Conservation (phyloP, 345 rosid genomes). For the Populus davidiana region DNA sequence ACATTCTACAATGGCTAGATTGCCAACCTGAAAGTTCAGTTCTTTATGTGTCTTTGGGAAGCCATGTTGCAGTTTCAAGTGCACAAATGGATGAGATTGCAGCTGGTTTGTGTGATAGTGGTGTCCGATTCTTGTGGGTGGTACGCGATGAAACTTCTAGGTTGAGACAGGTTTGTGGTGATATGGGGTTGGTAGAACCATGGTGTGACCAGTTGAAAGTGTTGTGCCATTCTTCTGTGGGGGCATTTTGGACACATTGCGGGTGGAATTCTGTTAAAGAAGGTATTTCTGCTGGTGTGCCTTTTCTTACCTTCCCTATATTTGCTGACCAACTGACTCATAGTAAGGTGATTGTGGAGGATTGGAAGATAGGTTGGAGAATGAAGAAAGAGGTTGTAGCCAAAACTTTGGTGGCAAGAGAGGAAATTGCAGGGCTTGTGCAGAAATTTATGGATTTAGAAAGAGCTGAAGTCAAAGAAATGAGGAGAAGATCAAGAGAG, state of each 20-base stretch:
- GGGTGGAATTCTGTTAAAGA: constrained; percentile 19
- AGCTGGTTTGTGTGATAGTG: neutral
- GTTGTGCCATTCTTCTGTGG: constrained; percentile 12
- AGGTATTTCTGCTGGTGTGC: constrained; percentile 9
- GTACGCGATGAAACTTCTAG: neutral
- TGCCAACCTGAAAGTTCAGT: constrained; percentile 15
- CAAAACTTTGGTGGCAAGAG: constrained; percentile 29
- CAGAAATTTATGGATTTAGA: constrained; percentile 12
- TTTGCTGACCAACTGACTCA: constrained; percentile 19
- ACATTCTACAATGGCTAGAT: constrained; percentile 13
- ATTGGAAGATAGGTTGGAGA: constrained; percentile 15
- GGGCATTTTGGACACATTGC: constrained; percentile 19
- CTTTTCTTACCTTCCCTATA: constrained; percentile 14
- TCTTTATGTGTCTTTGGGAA: constrained; percentile 13
- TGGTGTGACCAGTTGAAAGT: constrained; percentile 22
- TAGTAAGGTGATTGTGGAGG: constrained; percentile 38
- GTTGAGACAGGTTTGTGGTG: constrained; percentile 2
- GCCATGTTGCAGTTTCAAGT: constrained; percentile 9
- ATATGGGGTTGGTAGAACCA: constrained; percentile 13
- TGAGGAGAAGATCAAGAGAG: constrained; percentile 30
- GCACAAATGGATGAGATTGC: constrained; percentile 16
- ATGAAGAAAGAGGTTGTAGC: constrained; percentile 2
- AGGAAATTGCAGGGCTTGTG: constrained; percentile 30
- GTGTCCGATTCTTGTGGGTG: constrained; percentile 14
- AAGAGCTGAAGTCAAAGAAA: constrained; percentile 23